Base-by-base conservation (phyloP, 2,329 filamentous ascomycete species). In the Calonectria fujianensis region DNA sequence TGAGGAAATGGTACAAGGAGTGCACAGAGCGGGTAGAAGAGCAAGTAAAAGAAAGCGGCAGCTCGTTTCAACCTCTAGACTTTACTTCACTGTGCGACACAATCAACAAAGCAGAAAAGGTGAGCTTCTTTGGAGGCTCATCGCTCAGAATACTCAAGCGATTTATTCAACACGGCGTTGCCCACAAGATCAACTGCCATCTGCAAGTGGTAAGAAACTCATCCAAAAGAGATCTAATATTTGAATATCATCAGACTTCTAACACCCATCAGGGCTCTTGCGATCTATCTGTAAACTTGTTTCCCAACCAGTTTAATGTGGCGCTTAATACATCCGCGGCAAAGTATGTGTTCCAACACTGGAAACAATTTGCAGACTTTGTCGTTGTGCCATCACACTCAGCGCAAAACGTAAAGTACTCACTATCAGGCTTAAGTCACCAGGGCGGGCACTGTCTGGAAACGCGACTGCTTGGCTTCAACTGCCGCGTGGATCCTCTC, bases 221-320 rank as follows among this genome's bases (percentile, higher is more conserved):
- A 4, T 39, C 13, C 13, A 18, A 3, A 24, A 31, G 9, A 41
- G 3, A 2, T 9, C 0, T 16, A 29, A 61, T 11, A 20, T 9
- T 41, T 6, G 13, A 4, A 29, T 27, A 16, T 5, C 3, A 54
- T 20, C 31, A 3, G 11, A 16, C 10, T 32, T 29, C 57, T 63
- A 29, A 63, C 75, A 16, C 76, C 64, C 27, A n/a, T 11, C 32
- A 80, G 78, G 78, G 78, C 31, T 79, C 78, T 20, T 80, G 77
- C 54, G 77, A 80, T 20, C 59, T 80, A 52, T 76, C 74, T 14
- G 74, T 72, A 18, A 80, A 80, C 63, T 48, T 80, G 4, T 80
- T 80, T 24, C 77, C 78, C 14, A 80, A 80, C 35, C 78, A 80
- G 48, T 80, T 80, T 73, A 80, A 80, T 35, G 72, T 80, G 39